Evolutionary conservation across 208 protist genomes (phyloP).

Genomic region (Kentomonas sorsogonicus): DNA sequence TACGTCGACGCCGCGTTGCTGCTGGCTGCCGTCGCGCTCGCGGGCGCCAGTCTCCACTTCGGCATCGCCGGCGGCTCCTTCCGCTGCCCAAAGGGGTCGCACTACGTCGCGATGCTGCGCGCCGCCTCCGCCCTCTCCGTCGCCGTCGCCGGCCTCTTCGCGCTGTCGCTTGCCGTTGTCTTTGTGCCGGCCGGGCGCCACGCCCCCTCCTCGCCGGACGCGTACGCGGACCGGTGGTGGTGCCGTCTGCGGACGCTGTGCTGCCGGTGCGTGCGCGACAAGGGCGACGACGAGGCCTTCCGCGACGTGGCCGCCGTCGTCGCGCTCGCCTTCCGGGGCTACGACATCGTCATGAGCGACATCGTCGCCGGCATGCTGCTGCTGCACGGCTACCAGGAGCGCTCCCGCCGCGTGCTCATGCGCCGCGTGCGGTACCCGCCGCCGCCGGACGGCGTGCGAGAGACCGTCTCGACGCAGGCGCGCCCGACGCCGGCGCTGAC

Average conservation of each 20-base stretch:
- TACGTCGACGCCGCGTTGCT: conserved; percentile 36
- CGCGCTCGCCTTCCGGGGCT: conserved; percentile 68
- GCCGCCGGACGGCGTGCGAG: conserved; percentile 19
- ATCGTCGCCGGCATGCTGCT: conserved; percentile 79
- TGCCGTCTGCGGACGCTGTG: conserved; percentile 56
- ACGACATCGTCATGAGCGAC: conserved; percentile 83
- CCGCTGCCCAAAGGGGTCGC: conserved; percentile 12
- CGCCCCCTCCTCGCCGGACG: conserved; percentile 30
- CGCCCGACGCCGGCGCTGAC: conserved; percentile 32
- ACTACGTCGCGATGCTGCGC: conserved; percentile 25
- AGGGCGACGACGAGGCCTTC: conserved; percentile 44
- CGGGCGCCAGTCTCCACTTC: conserved; percentile 25
- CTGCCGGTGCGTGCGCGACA: conserved; percentile 27
- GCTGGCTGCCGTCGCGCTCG: conserved; percentile 23
- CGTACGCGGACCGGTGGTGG: conserved; percentile 66
- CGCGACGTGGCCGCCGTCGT: conserved; percentile 49
- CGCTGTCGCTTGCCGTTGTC: conserved; percentile 29
- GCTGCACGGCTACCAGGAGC: conserved; percentile 61
- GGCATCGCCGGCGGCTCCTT: conserved; percentile 32
- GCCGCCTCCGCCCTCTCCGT: conserved; percentile 35
- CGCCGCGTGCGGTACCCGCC: conserved; percentile 28
- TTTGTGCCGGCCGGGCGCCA: conserved; percentile 51
- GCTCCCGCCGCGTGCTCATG: conserved; percentile 22
- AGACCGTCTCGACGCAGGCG: conserved; percentile 52
- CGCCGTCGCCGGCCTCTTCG: conserved; percentile 19